Conservation (phyloP, 352 stramenopile species). For the Lagenidium giganteum region DNA sequence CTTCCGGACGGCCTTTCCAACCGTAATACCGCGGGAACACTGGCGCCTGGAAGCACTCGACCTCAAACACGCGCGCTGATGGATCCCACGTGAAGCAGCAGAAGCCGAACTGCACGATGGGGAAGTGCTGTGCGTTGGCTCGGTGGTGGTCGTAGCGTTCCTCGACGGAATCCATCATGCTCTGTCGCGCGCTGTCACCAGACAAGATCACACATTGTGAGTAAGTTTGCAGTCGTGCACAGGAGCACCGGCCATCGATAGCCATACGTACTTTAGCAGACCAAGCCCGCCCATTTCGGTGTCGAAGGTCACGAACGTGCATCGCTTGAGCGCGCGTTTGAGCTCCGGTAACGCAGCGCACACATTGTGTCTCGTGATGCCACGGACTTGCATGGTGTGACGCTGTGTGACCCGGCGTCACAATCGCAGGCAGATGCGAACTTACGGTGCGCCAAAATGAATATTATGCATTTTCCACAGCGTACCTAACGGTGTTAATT, state of each 20-base stretch:
- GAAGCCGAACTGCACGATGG: conserved; percentile 57
- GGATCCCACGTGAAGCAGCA: conserved; percentile 44
- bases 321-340: no score
- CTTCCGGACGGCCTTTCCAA: conserved; percentile 11
- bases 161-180: conserved; percentile 61
- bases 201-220: no score
- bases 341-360: conserved; percentile 22
- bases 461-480: no score
- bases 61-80: conserved; percentile 21
- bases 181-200: conserved; percentile 24
- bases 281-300: conserved; percentile 61
- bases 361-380: no score
- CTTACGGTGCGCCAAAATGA: no score
- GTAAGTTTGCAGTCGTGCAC: no score
- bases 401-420: no score
- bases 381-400: no score
- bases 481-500: no score
- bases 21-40: conserved; percentile 47
- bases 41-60: conserved; percentile 54
- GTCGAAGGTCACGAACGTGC: conserved; percentile 55
- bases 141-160: conserved; percentile 50
- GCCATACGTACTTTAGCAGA: conserved; percentile 36
- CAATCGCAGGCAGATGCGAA: no score
- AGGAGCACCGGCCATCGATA: conserved; percentile 5
- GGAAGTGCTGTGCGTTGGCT: conserved; percentile 40